A percentile compares a stretch with the other conserved stretches of the same genome.
Conservation (phyloP, 2,329 filamentous ascomycete species). For the Epichloe coenophiala region DNA sequence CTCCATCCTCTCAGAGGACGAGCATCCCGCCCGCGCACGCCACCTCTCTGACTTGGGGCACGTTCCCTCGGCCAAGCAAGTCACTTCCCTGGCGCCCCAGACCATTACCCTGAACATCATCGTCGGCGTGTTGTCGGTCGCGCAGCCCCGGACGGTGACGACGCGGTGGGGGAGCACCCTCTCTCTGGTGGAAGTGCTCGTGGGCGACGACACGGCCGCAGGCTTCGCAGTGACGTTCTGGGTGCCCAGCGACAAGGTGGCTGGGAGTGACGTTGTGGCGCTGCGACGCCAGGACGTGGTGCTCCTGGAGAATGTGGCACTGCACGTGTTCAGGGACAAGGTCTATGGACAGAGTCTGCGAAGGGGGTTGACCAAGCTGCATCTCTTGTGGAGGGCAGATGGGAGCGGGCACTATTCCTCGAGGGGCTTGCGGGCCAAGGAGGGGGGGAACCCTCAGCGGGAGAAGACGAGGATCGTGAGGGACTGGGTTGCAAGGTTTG, state of each 20-base stretch:
- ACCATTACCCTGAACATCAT: constrained; percentile 74
- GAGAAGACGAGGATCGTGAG: constrained; percentile 53
- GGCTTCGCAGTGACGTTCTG: constrained; percentile 79
- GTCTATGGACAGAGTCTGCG: constrained; percentile 79
- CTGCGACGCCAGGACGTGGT: constrained; percentile 64
- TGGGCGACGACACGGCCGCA: constrained; percentile 74
- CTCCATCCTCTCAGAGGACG: constrained; percentile 10
- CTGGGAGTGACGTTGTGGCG: constrained; percentile 19
- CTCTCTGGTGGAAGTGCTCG: constrained; percentile 60
- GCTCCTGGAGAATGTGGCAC: constrained; percentile 63
- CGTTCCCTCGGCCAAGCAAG: constrained; percentile 53
- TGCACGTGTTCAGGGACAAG: constrained; percentile 59
- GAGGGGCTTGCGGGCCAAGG: constrained; percentile 28
- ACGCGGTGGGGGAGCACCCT: constrained; percentile 52
- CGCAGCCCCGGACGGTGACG: constrained; percentile 51
- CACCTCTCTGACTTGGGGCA: constrained; percentile 45
- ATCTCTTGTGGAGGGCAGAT: constrained; percentile 46
- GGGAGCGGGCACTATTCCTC: constrained; percentile 42
- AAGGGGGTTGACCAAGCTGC: constrained; percentile 55
- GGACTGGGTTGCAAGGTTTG: constrained; percentile 63
- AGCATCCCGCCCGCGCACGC: constrained; percentile 14
- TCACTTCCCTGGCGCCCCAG: constrained; percentile 58
- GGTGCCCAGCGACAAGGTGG: constrained; percentile 37
- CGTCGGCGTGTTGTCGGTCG: constrained; percentile 63
- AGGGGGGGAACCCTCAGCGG: constrained; percentile 30